Evolutionary conservation across 1,139 yeast genomes (phyloP).

Genomic region (Magnusiomyces tetraspermus): DNA sequence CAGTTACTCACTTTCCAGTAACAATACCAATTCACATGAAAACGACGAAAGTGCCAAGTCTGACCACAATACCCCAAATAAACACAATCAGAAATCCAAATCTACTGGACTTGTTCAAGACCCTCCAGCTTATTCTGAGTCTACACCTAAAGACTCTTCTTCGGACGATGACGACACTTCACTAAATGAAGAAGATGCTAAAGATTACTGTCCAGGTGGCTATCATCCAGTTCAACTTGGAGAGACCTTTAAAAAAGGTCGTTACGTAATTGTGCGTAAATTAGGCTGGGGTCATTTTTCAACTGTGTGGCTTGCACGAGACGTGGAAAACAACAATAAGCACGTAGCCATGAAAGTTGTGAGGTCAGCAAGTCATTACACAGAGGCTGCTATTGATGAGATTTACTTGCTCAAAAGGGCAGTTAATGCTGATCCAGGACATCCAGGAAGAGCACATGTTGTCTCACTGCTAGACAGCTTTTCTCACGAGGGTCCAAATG

Average conservation of each 20-base stretch:
- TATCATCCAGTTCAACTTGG: constrained; percentile 80
- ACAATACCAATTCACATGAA: no score
- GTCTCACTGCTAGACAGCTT: constrained; percentile 67
- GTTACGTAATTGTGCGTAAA: constrained; percentile 63
- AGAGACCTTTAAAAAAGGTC: constrained; percentile 49
- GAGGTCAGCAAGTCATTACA: constrained; percentile 54
- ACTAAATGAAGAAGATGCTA: constrained; percentile 53
- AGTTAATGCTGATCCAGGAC: constrained; percentile 43
- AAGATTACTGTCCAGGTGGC: constrained; percentile 74
- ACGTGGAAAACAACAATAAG: constrained; percentile 33
- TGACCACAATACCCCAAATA: no score
- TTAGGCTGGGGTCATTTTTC: constrained; percentile 91
- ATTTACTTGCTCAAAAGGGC: constrained; percentile 49
- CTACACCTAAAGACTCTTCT: not conserved
- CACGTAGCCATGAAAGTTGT: constrained; percentile 84
- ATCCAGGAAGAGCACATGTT: constrained; percentile 64
- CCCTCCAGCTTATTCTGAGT: not conserved
- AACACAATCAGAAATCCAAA: no score
- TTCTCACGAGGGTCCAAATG: constrained; percentile 71
- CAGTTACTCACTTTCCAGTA: not conserved
- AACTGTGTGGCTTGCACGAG: constrained; percentile 80
- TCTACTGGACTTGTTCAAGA: no score
- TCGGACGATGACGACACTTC: constrained; percentile 8
- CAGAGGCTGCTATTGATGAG: constrained; percentile 84
- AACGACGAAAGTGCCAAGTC: no score